phyloP scores from a whole-genome alignment of 2,329 filamentous ascomycete genomes.

The Aciculosporium take region DNA sequence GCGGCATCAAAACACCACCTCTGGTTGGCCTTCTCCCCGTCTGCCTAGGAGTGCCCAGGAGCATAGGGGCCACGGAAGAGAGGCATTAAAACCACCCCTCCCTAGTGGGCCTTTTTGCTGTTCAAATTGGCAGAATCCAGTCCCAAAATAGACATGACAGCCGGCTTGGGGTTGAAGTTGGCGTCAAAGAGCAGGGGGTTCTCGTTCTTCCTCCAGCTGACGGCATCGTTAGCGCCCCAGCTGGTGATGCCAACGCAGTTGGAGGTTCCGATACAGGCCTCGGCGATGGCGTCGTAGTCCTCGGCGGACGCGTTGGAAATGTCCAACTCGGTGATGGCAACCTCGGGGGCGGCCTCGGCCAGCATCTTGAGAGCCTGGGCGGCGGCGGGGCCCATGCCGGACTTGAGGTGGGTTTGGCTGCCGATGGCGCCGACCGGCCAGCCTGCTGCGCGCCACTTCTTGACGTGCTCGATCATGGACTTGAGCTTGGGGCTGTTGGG shows the following conservation, averaged over 20 bases:
- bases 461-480: slow-evolving; percentile 43
- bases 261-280: slow-evolving; percentile 41
- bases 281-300: slow-evolving; percentile 45
- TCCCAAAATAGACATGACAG: not conserved
- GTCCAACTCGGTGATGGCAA: slow-evolving; percentile 55
- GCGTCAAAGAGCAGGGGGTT: slow-evolving; percentile 41
- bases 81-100: not conserved
- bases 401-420: not conserved
- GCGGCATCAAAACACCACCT: no score
- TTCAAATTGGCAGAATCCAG: no score
- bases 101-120: no score
- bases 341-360: slow-evolving; percentile 35
- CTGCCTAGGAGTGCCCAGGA: no score
- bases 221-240: slow-evolving; percentile 38
- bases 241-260: slow-evolving; percentile 54
- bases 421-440: not conserved
- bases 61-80: no score
- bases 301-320: slow-evolving; percentile 40
- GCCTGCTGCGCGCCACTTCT: slow-evolving; percentile 44
- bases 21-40: no score
- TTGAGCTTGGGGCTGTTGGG: slow-evolving; percentile 43
- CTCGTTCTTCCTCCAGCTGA: slow-evolving; percentile 29
- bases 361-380: slow-evolving; percentile 37
- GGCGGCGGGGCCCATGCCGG: slow-evolving; percentile 22
- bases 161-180: slow-evolving; percentile 18